Percentiles rank a stretch among this genome's conserved stretches.
Evolutionary conservation across 1,139 yeast species (phyloP).

Genomic region (Debaryomyces robertsiae): DNA sequence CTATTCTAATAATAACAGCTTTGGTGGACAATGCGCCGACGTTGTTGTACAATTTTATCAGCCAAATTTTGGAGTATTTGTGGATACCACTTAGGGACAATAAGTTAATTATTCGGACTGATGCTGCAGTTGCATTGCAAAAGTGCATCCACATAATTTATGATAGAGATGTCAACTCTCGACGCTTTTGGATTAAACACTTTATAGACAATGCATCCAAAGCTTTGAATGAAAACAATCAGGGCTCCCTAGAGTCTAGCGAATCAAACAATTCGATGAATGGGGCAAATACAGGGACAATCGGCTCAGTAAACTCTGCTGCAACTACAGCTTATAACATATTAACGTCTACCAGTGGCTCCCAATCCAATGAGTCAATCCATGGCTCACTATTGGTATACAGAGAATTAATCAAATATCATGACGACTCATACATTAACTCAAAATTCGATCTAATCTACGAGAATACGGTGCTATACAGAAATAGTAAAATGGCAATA

Average conservation of each 20-base stretch:
- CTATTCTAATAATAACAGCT: slow-evolving; percentile 79
- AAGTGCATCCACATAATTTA: slow-evolving; percentile 78
- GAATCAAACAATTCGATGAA: not conserved
- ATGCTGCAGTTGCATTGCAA: slow-evolving; percentile 81
- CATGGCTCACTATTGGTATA: slow-evolving; percentile 88
- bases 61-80: slow-evolving; percentile 75
- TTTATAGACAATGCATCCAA: slow-evolving; percentile 63
- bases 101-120: slow-evolving; percentile 72
- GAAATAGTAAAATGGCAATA: slow-evolving; percentile 73
- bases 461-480: slow-evolving; percentile 72
- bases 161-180: slow-evolving; percentile 71
- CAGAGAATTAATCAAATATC: slow-evolving; percentile 74
- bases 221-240: slow-evolving; percentile 31
- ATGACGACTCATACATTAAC: slow-evolving; percentile 53
- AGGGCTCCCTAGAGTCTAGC: slow-evolving; percentile 7
- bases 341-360: slow-evolving; percentile 24
- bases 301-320: slow-evolving; percentile 16
- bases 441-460: slow-evolving; percentile 73
- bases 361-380: slow-evolving; percentile 61
- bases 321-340: slow-evolving; percentile 27
- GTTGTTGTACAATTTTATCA: slow-evolving; percentile 72
- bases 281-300: slow-evolving; percentile 13
- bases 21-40: slow-evolving; percentile 90
- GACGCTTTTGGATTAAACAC: slow-evolving; percentile 73
- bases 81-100: slow-evolving; percentile 88